A percentile compares a stretch with the other conserved stretches of the same genome.
Conservation (phyloP, 1,284 basidiomycete species). For the Austropuccinia psidii region DNA sequence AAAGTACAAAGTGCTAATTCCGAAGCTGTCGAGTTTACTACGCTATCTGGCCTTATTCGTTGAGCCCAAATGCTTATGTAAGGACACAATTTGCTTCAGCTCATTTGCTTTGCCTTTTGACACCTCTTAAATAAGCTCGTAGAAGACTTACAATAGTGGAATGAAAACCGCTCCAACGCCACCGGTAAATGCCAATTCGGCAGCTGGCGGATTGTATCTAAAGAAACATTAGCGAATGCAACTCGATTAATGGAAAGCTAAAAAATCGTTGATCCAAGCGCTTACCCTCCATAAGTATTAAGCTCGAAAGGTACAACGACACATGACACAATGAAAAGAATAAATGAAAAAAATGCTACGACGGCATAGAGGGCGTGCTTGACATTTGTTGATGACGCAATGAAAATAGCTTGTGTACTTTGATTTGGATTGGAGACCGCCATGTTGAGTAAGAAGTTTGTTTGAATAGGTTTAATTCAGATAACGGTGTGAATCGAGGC, state of each 20-base stretch:
- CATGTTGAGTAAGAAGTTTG: too few species aligned
- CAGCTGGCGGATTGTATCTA: constrained; percentile 26
- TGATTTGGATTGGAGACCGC: too few species aligned
- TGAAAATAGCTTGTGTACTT: too few species aligned
- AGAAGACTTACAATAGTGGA: constrained; percentile 13
- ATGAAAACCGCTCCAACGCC: constrained; percentile 11
- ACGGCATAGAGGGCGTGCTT: constrained; percentile 22
- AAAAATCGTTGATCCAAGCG: neutral
- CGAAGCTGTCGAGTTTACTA: neutral
- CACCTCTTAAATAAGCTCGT: neutral
- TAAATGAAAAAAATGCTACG: constrained; percentile 24
- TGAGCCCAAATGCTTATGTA: constrained; percentile 20
- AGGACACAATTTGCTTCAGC: neutral
- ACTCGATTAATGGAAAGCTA: neutral
- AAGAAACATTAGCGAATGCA: neutral
- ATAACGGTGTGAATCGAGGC: too few species aligned
- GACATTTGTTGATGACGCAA: constrained; percentile 9
- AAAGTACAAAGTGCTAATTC: constrained; percentile 6
- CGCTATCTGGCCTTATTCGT: constrained; percentile 4
- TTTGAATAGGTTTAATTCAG: too few species aligned
- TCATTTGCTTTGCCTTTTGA: neutral
- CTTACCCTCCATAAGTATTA: constrained; percentile 27
- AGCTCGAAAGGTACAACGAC: constrained; percentile 20
- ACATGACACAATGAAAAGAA: constrained; percentile 24
- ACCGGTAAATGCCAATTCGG: constrained; percentile 22